phyloP scores from a whole-genome alignment of 2,329 filamentous ascomycete genomes.

The Aspergillus latus region DNA sequence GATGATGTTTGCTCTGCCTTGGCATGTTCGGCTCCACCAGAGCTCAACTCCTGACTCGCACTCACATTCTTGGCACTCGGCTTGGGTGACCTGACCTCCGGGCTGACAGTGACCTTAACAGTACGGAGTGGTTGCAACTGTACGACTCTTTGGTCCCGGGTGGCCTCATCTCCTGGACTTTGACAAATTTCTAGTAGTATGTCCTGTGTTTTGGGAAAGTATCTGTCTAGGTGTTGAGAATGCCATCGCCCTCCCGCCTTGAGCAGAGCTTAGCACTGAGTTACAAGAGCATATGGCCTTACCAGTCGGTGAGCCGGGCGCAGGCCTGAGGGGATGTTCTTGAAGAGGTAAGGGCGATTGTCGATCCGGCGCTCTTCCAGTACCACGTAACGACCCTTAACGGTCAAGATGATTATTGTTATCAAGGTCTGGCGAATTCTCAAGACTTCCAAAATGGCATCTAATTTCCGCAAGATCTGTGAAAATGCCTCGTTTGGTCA shows the following conservation, averaged over 20 bases:
- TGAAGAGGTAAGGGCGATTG: not conserved
- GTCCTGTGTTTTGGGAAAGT: too few relatives aligned
- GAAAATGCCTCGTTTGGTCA: not conserved
- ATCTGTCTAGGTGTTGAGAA: too few relatives aligned
- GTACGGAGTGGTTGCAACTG: not conserved
- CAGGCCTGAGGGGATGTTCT: not conserved
- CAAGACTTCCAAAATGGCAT: not conserved
- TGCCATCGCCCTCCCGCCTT: too few relatives aligned
- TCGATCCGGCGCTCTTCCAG: not conserved
- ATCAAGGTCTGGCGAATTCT: not conserved
- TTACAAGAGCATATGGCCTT: too few relatives aligned
- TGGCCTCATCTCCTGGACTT: too few relatives aligned
- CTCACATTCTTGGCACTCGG: slow-evolving; percentile 1
- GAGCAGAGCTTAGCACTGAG: too few relatives aligned
- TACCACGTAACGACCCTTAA: not conserved
- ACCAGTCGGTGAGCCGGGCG: too few relatives aligned
- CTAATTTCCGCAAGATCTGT: not conserved
- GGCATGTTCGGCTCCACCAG: slow-evolving; percentile 20
- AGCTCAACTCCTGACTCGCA: slow-evolving; percentile 6
- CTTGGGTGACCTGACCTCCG: not conserved
- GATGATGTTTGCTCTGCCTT: slow-evolving; percentile 29
- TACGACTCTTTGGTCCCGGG: too few relatives aligned
- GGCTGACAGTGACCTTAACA: not conserved
- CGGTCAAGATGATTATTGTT: not conserved
- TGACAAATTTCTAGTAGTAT: too few relatives aligned